These are phyloP conservation scores for Eucalyptus camaldulensis DNA, from an alignment of 345 rosid species.

Conservation along the genomic window DNA sequence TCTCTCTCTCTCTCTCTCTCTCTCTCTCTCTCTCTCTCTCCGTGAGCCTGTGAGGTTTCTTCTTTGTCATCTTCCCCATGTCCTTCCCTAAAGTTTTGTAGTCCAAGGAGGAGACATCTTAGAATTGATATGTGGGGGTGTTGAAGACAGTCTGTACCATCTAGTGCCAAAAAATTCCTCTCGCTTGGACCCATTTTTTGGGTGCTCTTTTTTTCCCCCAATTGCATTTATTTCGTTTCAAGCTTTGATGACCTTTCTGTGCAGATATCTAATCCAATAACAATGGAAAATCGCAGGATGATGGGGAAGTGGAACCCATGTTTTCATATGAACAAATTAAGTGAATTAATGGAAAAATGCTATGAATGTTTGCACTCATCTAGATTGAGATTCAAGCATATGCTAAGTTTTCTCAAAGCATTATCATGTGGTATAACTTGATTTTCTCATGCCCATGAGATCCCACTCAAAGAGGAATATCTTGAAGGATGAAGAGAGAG, in stretches of 20 bases:
- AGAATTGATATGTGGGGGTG: background rate
- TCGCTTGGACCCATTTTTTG: background rate
- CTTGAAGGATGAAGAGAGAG: background rate
- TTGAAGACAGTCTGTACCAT: background rate
- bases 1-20: background rate
- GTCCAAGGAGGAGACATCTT: background rate
- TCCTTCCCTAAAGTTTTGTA: background rate
- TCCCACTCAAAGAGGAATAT: background rate
- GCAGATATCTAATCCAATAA: background rate
- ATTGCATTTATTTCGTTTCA: background rate
- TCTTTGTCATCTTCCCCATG: background rate
- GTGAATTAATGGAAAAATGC: background rate
- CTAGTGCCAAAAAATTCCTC: background rate
- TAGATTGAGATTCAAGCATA: background rate
- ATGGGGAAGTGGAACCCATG: background rate
- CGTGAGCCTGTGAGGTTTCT: background rate
- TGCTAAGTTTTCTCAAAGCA: background rate
- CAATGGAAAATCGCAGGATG: background rate
- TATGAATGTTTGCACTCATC: background rate
- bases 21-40: background rate
- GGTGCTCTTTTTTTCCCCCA: background rate
- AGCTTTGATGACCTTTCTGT: background rate
- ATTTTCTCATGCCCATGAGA: background rate
- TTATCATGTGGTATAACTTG: background rate
- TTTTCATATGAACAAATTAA: background rate